Evolutionary conservation across 176 grass and related monocot species (phyloP).

Genomic region (Guadua angustifolia): DNA sequence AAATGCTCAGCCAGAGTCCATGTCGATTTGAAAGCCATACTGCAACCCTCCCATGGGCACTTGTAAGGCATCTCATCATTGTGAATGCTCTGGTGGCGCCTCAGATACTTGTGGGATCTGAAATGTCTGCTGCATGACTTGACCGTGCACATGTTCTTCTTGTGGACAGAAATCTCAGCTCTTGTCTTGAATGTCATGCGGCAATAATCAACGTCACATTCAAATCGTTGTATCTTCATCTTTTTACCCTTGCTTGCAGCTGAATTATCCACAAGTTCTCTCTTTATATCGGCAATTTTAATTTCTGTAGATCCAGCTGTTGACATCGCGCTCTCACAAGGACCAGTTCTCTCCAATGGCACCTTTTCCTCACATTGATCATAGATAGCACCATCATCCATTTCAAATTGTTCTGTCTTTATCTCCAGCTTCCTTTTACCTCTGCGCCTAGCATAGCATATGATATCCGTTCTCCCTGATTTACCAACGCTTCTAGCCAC

Average conservation of each 20-base stretch:
- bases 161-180: constrained; percentile 68
- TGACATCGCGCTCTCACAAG: constrained; percentile 48
- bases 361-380: constrained; percentile 33
- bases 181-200: constrained; percentile 56
- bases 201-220: constrained; percentile 61
- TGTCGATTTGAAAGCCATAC: constrained; percentile 75
- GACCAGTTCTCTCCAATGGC: constrained; percentile 33
- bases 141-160: constrained; percentile 64
- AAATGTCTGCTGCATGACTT: constrained; percentile 65
- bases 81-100: constrained; percentile 68
- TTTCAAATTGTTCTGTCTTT: constrained; percentile 33
- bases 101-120: constrained; percentile 68
- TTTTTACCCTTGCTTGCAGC: constrained; percentile 47
- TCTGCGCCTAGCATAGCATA: constrained; percentile 73
- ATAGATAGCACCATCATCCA: constrained; percentile 32
- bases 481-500: constrained; percentile 48
- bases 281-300: constrained; percentile 54
- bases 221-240: constrained; percentile 40
- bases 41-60: constrained; percentile 78
- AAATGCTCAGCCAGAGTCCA: constrained; percentile 75
- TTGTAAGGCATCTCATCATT: constrained; percentile 67
- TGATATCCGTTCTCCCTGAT: constrained; percentile 62
- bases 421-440: constrained; percentile 61
- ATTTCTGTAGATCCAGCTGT: constrained; percentile 49
- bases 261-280: constrained; percentile 46